Percentiles rank a stretch among this genome's conserved stretches.
These are phyloP conservation scores for Carallia pectinifolia DNA, from an alignment of 345 rosid species.

Conservation along the genomic window DNA sequence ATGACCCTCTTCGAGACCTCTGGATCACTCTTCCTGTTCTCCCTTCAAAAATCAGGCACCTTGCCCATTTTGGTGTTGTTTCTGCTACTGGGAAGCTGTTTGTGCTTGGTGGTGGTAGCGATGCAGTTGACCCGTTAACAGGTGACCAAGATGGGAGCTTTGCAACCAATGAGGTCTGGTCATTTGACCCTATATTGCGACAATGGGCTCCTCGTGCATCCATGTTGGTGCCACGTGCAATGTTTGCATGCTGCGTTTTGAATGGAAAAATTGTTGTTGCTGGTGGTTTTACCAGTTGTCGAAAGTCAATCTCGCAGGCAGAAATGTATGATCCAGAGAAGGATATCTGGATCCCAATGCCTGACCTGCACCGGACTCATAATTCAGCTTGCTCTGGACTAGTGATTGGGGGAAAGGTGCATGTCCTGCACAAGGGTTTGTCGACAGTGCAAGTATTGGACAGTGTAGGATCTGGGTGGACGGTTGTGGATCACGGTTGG, in stretches of 20 bases:
- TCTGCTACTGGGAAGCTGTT: slow-evolving; percentile 64
- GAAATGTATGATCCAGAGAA: slow-evolving; percentile 88
- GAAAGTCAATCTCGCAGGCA: slow-evolving; percentile 83
- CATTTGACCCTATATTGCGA: slow-evolving; percentile 71
- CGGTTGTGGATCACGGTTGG: slow-evolving; percentile 74
- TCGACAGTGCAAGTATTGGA: slow-evolving; percentile 86
- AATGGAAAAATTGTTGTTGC: slow-evolving; percentile 88
- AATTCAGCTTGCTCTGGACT: slow-evolving; percentile 90
- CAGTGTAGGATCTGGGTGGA: slow-evolving; percentile 57
- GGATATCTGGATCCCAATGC: slow-evolving; percentile 73
- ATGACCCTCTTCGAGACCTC: slow-evolving; percentile 70
- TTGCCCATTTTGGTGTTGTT: slow-evolving; percentile 80
- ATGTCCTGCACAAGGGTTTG: slow-evolving; percentile 83
- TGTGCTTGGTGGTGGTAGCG: slow-evolving; percentile 96
- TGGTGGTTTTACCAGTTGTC: slow-evolving; percentile 89
- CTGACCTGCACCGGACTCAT: slow-evolving; percentile 82
- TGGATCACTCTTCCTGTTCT: slow-evolving; percentile 93
- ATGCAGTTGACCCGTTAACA: slow-evolving; percentile 82
- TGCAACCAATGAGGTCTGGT: slow-evolving; percentile 92
- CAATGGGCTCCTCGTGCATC: slow-evolving; percentile 67
- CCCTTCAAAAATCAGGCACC: slow-evolving; percentile 81
- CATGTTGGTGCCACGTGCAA: slow-evolving; percentile 92
- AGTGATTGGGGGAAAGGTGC: slow-evolving; percentile 64
- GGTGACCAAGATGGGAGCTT: slow-evolving; percentile 97
- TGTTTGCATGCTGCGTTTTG: slow-evolving; percentile 89